phyloP scores from a whole-genome alignment of 805 yeast genomes.

The Yamadazyma nakazawae region DNA sequence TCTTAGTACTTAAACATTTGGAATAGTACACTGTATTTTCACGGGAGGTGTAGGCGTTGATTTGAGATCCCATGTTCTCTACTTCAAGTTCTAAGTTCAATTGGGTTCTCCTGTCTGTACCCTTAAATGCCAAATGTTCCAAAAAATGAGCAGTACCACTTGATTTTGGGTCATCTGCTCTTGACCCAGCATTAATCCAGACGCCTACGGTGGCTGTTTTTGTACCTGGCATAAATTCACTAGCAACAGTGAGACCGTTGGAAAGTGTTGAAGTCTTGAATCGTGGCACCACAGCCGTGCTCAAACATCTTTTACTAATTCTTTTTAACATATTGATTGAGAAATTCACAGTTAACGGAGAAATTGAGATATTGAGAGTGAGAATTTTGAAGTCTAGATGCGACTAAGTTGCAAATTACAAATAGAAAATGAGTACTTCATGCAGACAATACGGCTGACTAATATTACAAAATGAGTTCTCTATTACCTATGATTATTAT shows the following conservation, averaged over 20 bases:
- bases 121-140: slow-evolving; percentile 96
- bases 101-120: slow-evolving; percentile 80
- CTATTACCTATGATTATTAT: not conserved
- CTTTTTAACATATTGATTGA: slow-evolving; percentile 4
- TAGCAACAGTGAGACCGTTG: slow-evolving; percentile 95
- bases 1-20: slow-evolving; percentile 74
- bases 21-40: slow-evolving; percentile 98
- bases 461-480: not conserved
- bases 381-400: not conserved
- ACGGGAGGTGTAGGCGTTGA: slow-evolving; percentile 97
- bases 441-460: not conserved
- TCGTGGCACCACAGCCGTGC: slow-evolving; percentile 16
- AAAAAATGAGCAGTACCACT: slow-evolving; percentile 96
- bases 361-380: not conserved
- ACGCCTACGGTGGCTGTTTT: slow-evolving; percentile 97
- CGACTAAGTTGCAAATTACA: not conserved
- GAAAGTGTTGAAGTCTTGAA: slow-evolving; percentile 65
- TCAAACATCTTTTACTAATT: slow-evolving; percentile 2
- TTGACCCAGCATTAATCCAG: slow-evolving; percentile 97
- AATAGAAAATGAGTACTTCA: not conserved
- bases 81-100: slow-evolving; percentile 84
- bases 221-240: slow-evolving; percentile 82
- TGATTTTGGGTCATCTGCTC: slow-evolving; percentile 86
- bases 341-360: not conserved
- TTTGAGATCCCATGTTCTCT: slow-evolving; percentile 94